Percentiles rank a stretch among this genome's conserved stretches.
These are phyloP conservation scores for Cyberlindnera japonica DNA, from an alignment of 805 yeast genomes.

Conservation along the genomic window DNA sequence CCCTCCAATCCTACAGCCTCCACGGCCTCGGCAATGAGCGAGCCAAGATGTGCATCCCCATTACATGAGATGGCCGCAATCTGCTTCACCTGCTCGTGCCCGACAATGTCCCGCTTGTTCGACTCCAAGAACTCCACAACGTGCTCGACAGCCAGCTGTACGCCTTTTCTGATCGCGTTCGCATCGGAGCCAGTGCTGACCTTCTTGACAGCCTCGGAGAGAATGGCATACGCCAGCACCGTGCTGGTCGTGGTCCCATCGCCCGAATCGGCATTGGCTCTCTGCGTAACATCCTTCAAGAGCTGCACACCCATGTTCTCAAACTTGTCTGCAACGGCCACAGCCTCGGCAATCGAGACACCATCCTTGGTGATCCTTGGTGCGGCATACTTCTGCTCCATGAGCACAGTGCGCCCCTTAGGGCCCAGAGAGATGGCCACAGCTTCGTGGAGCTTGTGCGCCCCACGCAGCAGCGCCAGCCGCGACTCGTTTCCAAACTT, in stretches of 20 bases:
- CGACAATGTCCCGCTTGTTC: constrained; percentile 87
- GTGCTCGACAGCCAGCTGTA: constrained; percentile 94
- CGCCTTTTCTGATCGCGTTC: constrained; percentile 95
- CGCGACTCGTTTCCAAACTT: constrained; percentile 97
- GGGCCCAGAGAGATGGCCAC: constrained; percentile 97
- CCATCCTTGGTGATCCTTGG: constrained; percentile 99
- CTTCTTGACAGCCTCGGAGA: constrained; percentile 91
- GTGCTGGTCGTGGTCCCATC: constrained; percentile 99
- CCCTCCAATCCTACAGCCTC: constrained; percentile 99
- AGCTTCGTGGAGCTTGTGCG: constrained; percentile 91
- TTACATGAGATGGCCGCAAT: constrained; percentile 98
- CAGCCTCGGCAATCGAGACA: constrained; percentile 91
- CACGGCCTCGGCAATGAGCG: constrained; percentile 90
- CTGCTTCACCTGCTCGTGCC: constrained; percentile 94
- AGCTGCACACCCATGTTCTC: constrained; percentile 96
- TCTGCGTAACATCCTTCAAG: constrained; percentile 93
- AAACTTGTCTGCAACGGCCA: constrained; percentile 80
- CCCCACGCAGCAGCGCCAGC: constrained; percentile 91
- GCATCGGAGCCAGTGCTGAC: constrained; percentile 99
- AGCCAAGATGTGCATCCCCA: constrained; percentile 92
- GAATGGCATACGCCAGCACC: constrained; percentile 90
- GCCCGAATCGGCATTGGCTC: constrained; percentile 97
- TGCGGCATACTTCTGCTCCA: constrained; percentile 94
- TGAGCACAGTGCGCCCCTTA: constrained; percentile 93
- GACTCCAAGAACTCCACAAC: constrained; percentile 79